phyloP scores from a whole-genome alignment of 352 stramenopile species.

The Plasmopara halstedii region DNA sequence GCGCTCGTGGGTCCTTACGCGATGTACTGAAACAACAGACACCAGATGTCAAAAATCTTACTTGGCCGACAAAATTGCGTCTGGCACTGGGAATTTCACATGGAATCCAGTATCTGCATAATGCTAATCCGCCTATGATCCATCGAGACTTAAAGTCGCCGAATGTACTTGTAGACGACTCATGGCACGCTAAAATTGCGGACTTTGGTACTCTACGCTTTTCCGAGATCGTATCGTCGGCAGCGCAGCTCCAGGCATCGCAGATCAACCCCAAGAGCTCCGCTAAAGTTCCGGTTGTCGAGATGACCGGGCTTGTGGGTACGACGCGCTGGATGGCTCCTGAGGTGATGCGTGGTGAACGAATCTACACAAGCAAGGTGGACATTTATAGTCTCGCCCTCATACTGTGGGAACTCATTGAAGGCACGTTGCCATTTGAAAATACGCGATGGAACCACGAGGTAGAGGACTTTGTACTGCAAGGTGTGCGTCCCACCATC shows the following conservation, averaged over 20 bases:
- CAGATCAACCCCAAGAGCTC: conserved; percentile 16
- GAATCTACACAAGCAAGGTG: conserved; percentile 83
- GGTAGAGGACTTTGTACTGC: conserved; percentile 76
- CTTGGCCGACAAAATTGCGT: conserved; percentile 74
- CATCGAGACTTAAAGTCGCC: conserved; percentile 88
- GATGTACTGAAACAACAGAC: conserved; percentile 83
- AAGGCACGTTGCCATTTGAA: conserved; percentile 75
- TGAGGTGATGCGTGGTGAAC: conserved; percentile 81
- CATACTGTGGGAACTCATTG: conserved; percentile 85
- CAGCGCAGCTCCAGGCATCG: conserved; percentile 37
- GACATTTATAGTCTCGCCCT: conserved; percentile 86
- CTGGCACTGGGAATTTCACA: conserved; percentile 72
- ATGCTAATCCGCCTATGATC: conserved; percentile 84
- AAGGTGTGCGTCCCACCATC: conserved; percentile 59
- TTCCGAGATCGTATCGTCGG: conserved; percentile 76
- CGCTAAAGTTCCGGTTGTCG: conserved; percentile 32
- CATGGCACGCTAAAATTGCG: conserved; percentile 86
- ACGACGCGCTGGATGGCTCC: conserved; percentile 87
- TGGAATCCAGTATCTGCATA: conserved; percentile 89
- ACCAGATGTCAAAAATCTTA: conserved; percentile 57
- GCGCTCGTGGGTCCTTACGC: conserved; percentile 90
- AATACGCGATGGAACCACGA: conserved; percentile 80
- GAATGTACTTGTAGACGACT: conserved; percentile 86
- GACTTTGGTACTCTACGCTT: conserved; percentile 86
- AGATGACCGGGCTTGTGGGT: conserved; percentile 83